phyloP scores from a whole-genome alignment of 805 yeast genomes.

The Metschnikowia lochheadii region DNA sequence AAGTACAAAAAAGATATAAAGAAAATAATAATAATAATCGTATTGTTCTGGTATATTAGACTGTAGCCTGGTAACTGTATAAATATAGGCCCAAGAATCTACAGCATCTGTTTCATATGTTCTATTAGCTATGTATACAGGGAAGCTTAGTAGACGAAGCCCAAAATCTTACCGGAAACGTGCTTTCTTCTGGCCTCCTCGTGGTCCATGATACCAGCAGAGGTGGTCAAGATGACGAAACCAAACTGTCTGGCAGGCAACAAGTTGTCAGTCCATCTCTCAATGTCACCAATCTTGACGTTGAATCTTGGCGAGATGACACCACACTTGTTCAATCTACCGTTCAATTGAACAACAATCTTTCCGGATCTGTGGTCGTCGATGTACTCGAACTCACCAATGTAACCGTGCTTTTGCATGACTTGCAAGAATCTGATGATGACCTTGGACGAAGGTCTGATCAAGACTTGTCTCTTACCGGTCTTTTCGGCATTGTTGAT shows the following conservation, averaged over 20 bases:
- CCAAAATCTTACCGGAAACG: slow-evolving; percentile 98
- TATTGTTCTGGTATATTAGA: too few species aligned
- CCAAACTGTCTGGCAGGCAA: slow-evolving; percentile 99
- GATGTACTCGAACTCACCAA: slow-evolving; percentile 35
- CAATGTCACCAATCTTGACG: slow-evolving; percentile 91
- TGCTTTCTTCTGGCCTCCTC: slow-evolving; percentile 99
- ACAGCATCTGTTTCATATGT: neutral
- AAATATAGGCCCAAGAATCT: neutral
- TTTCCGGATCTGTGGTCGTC: slow-evolving; percentile 38
- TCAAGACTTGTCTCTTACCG: slow-evolving; percentile 97
- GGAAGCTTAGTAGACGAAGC: slow-evolving; percentile 78
- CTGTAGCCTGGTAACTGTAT: too few species aligned
- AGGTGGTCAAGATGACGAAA: slow-evolving; percentile 95
- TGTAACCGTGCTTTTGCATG: slow-evolving; percentile 80
- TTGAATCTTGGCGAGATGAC: slow-evolving; percentile 98
- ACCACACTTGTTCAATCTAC: slow-evolving; percentile 76
- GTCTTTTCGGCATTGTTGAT: slow-evolving; percentile 99
- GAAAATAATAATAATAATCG: too few species aligned
- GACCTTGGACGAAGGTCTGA: slow-evolving; percentile 98
- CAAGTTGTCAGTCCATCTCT: slow-evolving; percentile 98
- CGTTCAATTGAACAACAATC: slow-evolving; percentile 33
- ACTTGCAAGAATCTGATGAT: slow-evolving; percentile 95
- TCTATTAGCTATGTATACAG: slow-evolving; percentile 48
- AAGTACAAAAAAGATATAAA: too few species aligned
- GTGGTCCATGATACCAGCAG: slow-evolving; percentile 99